Evolutionary conservation across 345 rosid genomes (phyloP).

Genomic region (Eucalyptus shirleyi): DNA sequence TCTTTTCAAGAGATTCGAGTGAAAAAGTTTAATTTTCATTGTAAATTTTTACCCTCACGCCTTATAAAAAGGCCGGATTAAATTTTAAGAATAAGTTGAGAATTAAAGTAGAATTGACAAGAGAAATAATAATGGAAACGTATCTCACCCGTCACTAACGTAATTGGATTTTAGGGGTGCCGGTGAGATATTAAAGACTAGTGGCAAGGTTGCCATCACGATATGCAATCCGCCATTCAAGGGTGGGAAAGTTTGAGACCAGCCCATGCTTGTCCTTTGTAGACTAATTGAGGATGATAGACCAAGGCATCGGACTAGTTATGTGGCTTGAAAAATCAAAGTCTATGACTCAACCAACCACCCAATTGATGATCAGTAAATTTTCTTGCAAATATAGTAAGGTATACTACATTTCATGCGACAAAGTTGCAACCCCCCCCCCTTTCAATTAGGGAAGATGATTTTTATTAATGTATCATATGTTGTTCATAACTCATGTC

Average conservation of each 20-base stretch:
- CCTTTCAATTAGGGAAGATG: rapidly evolving
- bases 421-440: background rate
- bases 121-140: background rate
- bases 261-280: background rate
- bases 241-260: background rate
- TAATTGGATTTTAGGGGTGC: background rate
- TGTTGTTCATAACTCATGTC: background rate
- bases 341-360: rapidly evolving
- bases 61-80: rapidly evolving
- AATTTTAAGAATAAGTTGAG: no score
- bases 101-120: rapidly evolving
- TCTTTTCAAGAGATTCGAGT: no score
- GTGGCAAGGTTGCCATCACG: background rate
- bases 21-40: no score
- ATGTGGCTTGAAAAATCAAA: background rate
- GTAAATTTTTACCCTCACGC: no score
- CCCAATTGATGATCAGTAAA: background rate
- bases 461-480: background rate
- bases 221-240: background rate
- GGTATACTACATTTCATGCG: background rate
- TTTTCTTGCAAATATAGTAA: background rate
- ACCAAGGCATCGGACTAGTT: no score
- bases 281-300: background rate
- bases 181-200: background rate
- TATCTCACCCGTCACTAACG: background rate